Evolutionary conservation across 2,329 filamentous ascomycete species (phyloP), one percentile per base, ranked within the genome.

Genomic region (Cytospora leucostoma): DNA sequence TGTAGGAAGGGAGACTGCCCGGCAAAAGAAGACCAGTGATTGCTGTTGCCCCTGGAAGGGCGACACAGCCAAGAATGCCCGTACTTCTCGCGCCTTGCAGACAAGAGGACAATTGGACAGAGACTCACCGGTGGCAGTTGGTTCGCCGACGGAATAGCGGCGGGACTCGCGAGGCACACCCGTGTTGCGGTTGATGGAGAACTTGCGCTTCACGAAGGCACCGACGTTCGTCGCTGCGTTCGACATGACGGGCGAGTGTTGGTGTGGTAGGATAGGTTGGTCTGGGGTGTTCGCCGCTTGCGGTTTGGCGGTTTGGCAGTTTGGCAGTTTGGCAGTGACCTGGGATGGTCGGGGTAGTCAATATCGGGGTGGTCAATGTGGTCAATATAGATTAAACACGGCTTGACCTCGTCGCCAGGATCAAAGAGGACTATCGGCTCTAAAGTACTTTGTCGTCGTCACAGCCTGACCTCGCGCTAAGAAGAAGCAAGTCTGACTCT

Each of bases 101-200:
- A 27, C 4, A 4, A 4, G 27, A 27, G 62, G 8, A 12, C 11
- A 3, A 7, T 44, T 47, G 8, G n/a, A 47, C n/a, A 47, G n/a
- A 19, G 60, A 73, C 81, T 71, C 76, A 87, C 85, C 85, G 71
- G 80, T 86, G 40, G 74, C 69, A 65, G 79, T 81, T n/a, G 84
- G 80, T 69, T 88, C 84, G 65, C 79, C 80, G 56, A 82, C 79
- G 69, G 84, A 88, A 71, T 87, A 88, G 68, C 85, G 82, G 66
- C 85, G 79, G 7, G 40, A 44, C 44, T 79, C 77, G 71, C 85
- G 82, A 65, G 86, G 86, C 49, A 82, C 81, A 70, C 86, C 86
- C 59, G 86, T 87, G 72, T 87, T 84, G 71, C 85, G 81, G 76
- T 88, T 88, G 77, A 88, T 88, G 67, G 84, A 87, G 75, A 88